phyloP scores from a whole-genome alignment of 2,329 filamentous ascomycete species.

The Colletotrichum cuscutae region DNA sequence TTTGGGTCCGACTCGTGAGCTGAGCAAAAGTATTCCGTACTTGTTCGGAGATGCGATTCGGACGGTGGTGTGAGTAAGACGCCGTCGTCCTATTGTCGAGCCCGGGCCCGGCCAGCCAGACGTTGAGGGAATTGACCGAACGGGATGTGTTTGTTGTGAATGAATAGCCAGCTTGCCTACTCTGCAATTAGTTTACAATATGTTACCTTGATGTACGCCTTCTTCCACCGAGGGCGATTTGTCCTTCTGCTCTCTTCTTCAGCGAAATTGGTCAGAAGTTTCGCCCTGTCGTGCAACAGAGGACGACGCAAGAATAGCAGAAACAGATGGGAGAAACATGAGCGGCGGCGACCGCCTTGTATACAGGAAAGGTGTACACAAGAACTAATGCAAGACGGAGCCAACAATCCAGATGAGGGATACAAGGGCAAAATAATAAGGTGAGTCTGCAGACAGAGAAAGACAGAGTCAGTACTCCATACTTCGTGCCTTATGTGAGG shows the following conservation, averaged over 20 bases:
- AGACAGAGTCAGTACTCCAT: background rate
- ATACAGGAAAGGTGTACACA: conserved; percentile 1
- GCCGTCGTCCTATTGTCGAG: background rate
- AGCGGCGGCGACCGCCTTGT: background rate
- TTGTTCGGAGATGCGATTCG: background rate
- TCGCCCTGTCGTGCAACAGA: background rate
- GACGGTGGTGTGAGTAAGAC: background rate
- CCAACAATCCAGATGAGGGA: background rate
- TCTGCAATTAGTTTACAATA: background rate
- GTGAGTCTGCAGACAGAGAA: background rate
- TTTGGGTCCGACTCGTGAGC: background rate
- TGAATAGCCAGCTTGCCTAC: too few species aligned
- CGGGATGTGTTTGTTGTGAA: background rate
- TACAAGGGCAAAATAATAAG: background rate
- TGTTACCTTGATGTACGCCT: background rate
- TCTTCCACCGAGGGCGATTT: background rate
- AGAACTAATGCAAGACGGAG: background rate
- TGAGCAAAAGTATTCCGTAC: background rate
- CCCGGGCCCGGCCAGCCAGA: background rate
- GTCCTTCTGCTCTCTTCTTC: background rate
- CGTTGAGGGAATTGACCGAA: background rate
- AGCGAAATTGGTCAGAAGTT: background rate
- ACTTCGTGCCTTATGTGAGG: background rate
- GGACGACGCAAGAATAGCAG: background rate
- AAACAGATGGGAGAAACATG: background rate